Evolutionary conservation across 352 stramenopile species (phyloP), one percentile per base, ranked within the genome.

Genomic region (Globisporangium cystogenes): DNA sequence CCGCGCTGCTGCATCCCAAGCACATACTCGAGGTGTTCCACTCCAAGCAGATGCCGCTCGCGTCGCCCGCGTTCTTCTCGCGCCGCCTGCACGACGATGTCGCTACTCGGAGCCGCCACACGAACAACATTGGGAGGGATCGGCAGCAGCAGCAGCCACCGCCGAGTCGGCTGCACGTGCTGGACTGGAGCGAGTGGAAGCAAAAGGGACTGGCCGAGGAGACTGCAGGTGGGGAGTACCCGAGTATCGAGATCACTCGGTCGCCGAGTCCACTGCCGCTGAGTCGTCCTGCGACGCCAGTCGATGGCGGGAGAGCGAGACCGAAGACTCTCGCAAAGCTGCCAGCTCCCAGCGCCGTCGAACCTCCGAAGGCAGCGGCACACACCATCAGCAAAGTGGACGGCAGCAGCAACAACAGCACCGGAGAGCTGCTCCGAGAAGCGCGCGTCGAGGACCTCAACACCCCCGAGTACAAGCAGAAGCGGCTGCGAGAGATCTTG

Each of bases 11-110:
- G 24, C 60, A 62, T 16, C 67, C 77, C 0, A 64, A 74, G 16
- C 69, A 90, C 51, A 93, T 93, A 74, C 65, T 91, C 29, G 63
- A 86, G 39, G 84, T 93, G 24, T 64, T 93, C 18, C 64, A 57
- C 14, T 80, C 76, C 26, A 74, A 74, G n/a, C 64, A 63, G 31
- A 93, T 91, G 82, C 80, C 82, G 14, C 40, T 91, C 2, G 62
- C 75, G 10, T 86, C 72, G 8, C 52, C 69, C 20, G 60, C 61
- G 2, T 83, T 85, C 48, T 89, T 89, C 58, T 60, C 73, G 18
- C 48, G 62, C 1, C 70, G 74, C n/a, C 54, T 88, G n/a, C 62
- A 44, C 51, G 60, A 71, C 37, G 43, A 59, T 29, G 53, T 60
- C 26, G 57, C 51, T 20, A 21, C 4, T 12, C 45, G 51, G 15